Conservation (phyloP, 2,329 filamentous ascomycete species). For the Amauroascus niger region DNA sequence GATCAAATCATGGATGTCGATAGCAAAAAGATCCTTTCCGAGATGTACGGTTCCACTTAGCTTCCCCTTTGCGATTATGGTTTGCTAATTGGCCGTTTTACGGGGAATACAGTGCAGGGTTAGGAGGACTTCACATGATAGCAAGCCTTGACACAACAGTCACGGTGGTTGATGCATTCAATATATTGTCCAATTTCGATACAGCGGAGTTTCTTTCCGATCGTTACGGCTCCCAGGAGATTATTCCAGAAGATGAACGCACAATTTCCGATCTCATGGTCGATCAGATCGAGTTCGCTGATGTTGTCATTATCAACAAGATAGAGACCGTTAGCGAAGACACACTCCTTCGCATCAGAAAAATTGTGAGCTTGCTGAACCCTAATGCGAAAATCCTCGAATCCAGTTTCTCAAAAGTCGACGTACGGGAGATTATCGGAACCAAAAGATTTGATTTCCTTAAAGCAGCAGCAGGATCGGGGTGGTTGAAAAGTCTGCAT, state of each 20-base stretch:
- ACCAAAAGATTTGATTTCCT: constrained; percentile 57
- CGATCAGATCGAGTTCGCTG: constrained; percentile 60
- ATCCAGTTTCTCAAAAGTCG: constrained; percentile 42
- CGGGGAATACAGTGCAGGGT: constrained; percentile 34
- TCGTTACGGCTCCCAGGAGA: constrained; percentile 50
- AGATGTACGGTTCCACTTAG: constrained; percentile 35
- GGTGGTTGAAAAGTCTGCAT: constrained; percentile 61
- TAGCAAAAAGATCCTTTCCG: constrained; percentile 37
- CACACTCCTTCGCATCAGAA: constrained; percentile 41
- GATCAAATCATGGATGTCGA: constrained; percentile 39
- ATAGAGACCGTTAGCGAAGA: constrained; percentile 49
- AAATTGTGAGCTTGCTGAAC: constrained; percentile 54
- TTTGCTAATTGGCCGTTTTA: constrained; percentile 11
- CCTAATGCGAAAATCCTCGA: constrained; percentile 56
- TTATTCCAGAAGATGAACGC: constrained; percentile 57
- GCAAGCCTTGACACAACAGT: constrained; percentile 57
- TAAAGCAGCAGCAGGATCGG: constrained; percentile 53
- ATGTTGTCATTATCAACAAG: constrained; percentile 64
- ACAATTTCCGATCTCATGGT: constrained; percentile 68
- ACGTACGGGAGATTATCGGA: constrained; percentile 48
- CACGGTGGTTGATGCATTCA: constrained; percentile 55
- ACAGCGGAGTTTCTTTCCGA: constrained; percentile 58
- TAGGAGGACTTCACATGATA: constrained; percentile 57
- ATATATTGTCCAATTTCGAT: constrained; percentile 61
- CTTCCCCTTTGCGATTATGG: constrained; percentile 12